phyloP scores from a whole-genome alignment of 192 early-diverging fungal genomes.

The Geranomyces michiganensis region DNA sequence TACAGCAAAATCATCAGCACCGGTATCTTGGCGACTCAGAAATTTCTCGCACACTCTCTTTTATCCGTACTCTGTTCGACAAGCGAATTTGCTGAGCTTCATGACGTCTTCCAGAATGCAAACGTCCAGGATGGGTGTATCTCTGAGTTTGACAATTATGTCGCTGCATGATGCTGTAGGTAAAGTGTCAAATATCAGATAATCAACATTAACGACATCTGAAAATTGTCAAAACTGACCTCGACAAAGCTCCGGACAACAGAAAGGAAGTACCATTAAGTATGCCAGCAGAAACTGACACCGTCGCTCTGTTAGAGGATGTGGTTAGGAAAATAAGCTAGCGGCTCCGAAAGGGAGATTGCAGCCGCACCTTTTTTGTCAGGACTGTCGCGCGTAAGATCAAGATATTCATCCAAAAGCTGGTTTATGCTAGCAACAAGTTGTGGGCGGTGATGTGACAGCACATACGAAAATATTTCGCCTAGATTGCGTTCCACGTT shows the following conservation, averaged over 20 bases:
- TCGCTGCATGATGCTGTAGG: background rate
- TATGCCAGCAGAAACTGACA: background rate
- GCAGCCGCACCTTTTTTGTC: background rate
- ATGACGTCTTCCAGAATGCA: background rate
- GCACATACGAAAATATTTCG: background rate
- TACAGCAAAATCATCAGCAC: background rate
- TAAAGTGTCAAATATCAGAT: background rate
- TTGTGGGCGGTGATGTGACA: background rate
- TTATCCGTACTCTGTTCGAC: background rate
- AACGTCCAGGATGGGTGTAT: background rate
- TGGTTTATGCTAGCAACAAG: background rate
- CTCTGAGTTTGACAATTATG: background rate
- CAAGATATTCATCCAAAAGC: background rate
- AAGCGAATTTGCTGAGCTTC: background rate
- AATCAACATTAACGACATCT: background rate
- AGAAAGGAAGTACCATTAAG: background rate
- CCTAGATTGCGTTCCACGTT: background rate
- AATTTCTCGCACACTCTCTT: background rate
- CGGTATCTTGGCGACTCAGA: background rate
- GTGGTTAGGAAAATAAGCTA: too few relatives aligned
- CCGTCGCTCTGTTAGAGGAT: background rate
- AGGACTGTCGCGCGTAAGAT: background rate
- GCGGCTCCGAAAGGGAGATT: too few relatives aligned
- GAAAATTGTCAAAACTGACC: background rate
- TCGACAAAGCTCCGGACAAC: background rate